Base-by-base conservation (phyloP, 345 rosid genomes). In the Mangifera indica region DNA sequence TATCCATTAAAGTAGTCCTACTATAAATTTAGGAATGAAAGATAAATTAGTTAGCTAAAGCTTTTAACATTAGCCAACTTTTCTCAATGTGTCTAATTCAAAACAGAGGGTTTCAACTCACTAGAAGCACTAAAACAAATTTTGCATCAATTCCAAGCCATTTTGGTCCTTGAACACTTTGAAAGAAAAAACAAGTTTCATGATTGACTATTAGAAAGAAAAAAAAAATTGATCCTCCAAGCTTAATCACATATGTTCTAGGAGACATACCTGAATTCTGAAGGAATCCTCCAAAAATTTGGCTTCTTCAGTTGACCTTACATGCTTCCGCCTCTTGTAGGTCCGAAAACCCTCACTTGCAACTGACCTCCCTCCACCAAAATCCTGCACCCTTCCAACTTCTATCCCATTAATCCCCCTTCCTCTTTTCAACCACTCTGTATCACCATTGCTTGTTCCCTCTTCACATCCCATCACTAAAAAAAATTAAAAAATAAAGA, bases 301-400 rank as follows among this genome's bases (percentile, higher is more conserved):
- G 22, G 75, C 60, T 57, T 74, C 86, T 9, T 87, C 82, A 73
- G 78, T 68, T n/a, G 80, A 78, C 59, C 74, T 78, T 20, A 70
- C 74, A 42, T 54, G 77, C 82, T 78, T 91, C 34, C 94, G 82
- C 79, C 99, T 87, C 89, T 91, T 95, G 80, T 91, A 92, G 10
- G 90, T 88, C 65, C 71, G 87, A 20, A 91, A 34, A 49, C 74
- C 76, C 71, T 77, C 86, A 58, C 78, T 63, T 52, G 66, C 80
- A 26, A 81, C 79, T 1, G 87, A 84, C 68, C 83, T 79, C 44
- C 81, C 80, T 32, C 82, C 74, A 49, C 75, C 79, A 73, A 78
- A 74, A 74, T 78, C 78, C 74, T 70, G 79, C 56, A 73, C 78
- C 65, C 55, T 71, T 71, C 70, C 73, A 65, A 65, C 67, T 32